Evolutionary conservation across 495 filamentous ascomycete genomes (phyloP), one percentile per base, ranked within the genome.

Genomic region (Extremus antarcticus): DNA sequence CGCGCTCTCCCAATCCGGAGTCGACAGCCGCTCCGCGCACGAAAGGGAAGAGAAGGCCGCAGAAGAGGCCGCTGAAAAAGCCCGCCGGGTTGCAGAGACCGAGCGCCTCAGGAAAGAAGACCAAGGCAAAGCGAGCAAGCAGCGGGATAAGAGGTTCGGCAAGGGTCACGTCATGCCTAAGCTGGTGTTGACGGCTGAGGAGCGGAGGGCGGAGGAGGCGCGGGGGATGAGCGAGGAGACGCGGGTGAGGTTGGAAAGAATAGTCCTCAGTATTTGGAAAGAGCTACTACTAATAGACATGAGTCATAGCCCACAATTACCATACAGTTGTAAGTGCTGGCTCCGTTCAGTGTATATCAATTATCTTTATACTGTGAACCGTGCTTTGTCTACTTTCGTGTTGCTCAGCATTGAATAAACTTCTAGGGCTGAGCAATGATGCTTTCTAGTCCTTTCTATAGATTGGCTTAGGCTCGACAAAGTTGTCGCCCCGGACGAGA

Each of bases 171-270:
- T 62, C 13, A 50, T 48, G 43, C 58, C 61, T 46, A 77, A 79
- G 58, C 56, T 66, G 21, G 65, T 70, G 0, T 74, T 60, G 58
- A 71, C 63, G 21, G 68, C 69, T 55, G 66, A 78, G 38, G 77
- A 94, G 66, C 83, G 77, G 66, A 78, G 88, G 55, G 84, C 86
- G 62, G 87, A 94, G 66, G 88, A 94, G 64, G 81, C 76, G 55
- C 77, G 86, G 62, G 90, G 89, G 0, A 77, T 95, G 77, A 90
- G 85, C 16, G 79, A 86, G 1, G 88, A 95, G 72, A 86, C 86
- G 80, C 78, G 80, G 65, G 78, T 82, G 82, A 77, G 76, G 64
- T 60, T 95, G 61, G 90, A 95, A 65, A 75, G 87, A n/a, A n/a
- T n/a, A n/a, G n/a, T n/a, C n/a, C n/a, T n/a, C n/a, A n/a, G n/a